phyloP scores from a whole-genome alignment of 1,139 yeast genomes.

The Hansenula lynferdii region DNA sequence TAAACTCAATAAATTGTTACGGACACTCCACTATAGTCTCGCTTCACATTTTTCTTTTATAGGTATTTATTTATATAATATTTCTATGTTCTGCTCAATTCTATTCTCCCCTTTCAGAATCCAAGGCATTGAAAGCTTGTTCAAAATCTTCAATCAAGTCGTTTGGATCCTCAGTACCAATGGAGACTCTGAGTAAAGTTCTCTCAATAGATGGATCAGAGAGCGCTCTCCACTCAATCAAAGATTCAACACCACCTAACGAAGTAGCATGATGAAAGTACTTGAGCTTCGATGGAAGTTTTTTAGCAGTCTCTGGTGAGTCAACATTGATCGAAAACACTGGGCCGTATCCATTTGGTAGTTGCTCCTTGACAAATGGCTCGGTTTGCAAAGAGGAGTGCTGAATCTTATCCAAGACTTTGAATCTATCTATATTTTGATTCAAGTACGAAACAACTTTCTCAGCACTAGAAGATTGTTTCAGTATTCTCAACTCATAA shows the following conservation, averaged over 20 bases:
- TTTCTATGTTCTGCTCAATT: not conserved
- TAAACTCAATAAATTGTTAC: too few relatives aligned
- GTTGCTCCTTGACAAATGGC: conserved; percentile 55
- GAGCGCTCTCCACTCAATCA: conserved; percentile 87
- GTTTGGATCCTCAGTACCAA: conserved; percentile 71
- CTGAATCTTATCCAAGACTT: conserved; percentile 45
- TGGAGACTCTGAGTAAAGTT: conserved; percentile 62
- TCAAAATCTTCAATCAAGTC: conserved; percentile 68
- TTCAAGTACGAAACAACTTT: conserved; percentile 54
- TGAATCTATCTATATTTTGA: conserved; percentile 42
- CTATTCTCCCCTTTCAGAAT: too few relatives aligned
- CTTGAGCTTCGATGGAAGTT: conserved; percentile 61
- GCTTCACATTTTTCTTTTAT: too few relatives aligned
- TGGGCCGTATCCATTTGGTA: conserved; percentile 64
- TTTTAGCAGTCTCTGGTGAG: conserved; percentile 50
- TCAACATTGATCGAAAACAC: conserved; percentile 63
- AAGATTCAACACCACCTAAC: conserved; percentile 88
- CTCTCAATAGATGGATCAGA: conserved; percentile 55
- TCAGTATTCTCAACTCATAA: conserved; percentile 59
- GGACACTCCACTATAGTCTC: not conserved
- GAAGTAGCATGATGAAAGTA: conserved; percentile 89
- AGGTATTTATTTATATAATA: not conserved
- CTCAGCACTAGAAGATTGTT: conserved; percentile 64
- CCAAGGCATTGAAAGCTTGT: conserved; percentile 32
- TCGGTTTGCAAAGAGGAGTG: conserved; percentile 79